Conservation (phyloP, 1,284 basidiomycete genomes). For the Papiliotrema nemorosa region DNA sequence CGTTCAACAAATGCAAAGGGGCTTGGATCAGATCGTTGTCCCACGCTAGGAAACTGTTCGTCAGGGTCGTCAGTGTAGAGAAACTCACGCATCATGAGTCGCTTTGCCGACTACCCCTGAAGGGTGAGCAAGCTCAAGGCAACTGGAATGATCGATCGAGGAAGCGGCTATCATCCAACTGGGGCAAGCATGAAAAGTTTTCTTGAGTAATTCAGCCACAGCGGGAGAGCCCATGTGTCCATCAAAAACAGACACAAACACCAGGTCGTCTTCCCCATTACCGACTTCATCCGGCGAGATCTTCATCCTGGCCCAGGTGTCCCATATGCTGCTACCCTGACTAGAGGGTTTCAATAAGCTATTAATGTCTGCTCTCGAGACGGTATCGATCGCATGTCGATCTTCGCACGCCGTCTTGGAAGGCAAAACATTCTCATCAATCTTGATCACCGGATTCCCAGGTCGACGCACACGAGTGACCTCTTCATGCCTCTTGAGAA, state of each 20-base stretch:
- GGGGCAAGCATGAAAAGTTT: constrained; percentile 77
- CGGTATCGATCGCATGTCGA: background rate
- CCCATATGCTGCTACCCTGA: background rate
- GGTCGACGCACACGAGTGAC: background rate
- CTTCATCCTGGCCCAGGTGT: background rate
- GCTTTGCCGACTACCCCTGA: background rate
- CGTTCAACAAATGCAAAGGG: constrained; percentile 31
- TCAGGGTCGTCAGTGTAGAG: background rate
- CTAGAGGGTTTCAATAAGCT: background rate
- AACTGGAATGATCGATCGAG: constrained; percentile 12
- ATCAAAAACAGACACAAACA: constrained; percentile 84
- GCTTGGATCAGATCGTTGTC: background rate
- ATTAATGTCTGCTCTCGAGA: background rate
- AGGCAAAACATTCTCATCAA: constrained; percentile 6
- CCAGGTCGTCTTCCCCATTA: constrained; percentile 52
- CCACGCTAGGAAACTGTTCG: background rate
- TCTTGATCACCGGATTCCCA: constrained; percentile 3
- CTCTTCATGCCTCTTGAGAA: constrained; percentile 1
- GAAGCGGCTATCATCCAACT: constrained; percentile 61
- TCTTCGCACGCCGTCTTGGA: constrained; percentile 2
- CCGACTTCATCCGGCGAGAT: background rate
- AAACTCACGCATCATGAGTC: background rate
- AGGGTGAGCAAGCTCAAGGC: no score
- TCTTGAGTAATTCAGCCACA: constrained; percentile 71
- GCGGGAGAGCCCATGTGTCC: constrained; percentile 81